phyloP scores from a whole-genome alignment of 2,329 filamentous ascomycete genomes.

The Dryadomyces sulphureus region DNA sequence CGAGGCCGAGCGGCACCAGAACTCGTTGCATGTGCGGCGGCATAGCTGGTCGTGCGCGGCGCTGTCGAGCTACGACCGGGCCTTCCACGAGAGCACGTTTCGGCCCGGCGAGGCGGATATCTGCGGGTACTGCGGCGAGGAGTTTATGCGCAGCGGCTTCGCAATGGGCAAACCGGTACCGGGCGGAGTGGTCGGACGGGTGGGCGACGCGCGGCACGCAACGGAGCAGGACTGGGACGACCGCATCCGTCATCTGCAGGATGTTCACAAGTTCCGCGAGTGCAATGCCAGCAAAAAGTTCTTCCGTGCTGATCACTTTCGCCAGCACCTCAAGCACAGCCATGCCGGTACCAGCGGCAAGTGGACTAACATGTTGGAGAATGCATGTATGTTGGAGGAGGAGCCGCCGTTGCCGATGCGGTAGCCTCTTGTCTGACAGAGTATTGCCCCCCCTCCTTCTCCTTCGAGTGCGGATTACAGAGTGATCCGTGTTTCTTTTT shows the following conservation, averaged over 20 bases:
- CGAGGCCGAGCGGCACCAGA: constrained; percentile 90
- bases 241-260: constrained; percentile 73
- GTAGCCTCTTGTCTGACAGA: too few species aligned
- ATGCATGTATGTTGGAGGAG: constrained; percentile 85
- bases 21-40: constrained; percentile 78
- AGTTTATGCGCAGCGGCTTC: constrained; percentile 49
- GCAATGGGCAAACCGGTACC: not conserved
- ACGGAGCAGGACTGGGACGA: constrained; percentile 82
- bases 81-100: constrained; percentile 69
- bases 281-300: constrained; percentile 99
- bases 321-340: constrained; percentile 95
- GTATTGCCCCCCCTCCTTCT: not conserved
- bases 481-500: not conserved
- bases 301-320: constrained; percentile 92
- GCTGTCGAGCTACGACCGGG: constrained; percentile 60
- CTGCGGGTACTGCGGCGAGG: constrained; percentile 91
- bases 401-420: constrained; percentile 43
- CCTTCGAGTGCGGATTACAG: too few species aligned
- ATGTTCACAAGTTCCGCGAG: constrained; percentile 90
- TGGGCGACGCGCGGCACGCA: constrained; percentile 23
- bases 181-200: constrained; percentile 11
- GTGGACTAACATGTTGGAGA: constrained; percentile 97
- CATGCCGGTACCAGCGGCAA: constrained; percentile 93
- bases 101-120: constrained; percentile 56
- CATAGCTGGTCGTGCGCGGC: constrained; percentile 97